phyloP scores from a whole-genome alignment of 352 stramenopile species.

The Nothophytophthora sp. region DNA sequence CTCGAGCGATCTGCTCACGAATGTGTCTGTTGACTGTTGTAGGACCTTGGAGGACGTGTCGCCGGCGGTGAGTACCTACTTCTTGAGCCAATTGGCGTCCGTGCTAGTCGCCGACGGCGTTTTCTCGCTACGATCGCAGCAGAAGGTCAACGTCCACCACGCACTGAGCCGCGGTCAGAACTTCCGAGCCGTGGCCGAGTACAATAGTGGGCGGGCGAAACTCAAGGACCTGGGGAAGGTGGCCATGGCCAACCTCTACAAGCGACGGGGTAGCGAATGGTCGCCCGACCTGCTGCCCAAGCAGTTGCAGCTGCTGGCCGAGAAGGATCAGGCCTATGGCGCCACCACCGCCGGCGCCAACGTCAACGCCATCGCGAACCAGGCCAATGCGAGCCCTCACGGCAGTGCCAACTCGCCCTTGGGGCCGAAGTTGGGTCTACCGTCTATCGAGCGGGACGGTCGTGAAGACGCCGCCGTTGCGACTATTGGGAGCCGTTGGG shows the following conservation, averaged over 20 bases:
- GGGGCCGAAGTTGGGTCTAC: too few species aligned
- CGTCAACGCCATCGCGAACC: slow-evolving; percentile 22
- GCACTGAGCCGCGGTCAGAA: slow-evolving; percentile 53
- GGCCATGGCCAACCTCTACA: slow-evolving; percentile 65
- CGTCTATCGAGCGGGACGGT: too few species aligned
- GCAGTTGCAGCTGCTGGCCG: slow-evolving; percentile 57
- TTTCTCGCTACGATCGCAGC: slow-evolving; percentile 46
- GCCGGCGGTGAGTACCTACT: slow-evolving; percentile 78
- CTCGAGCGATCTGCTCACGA: too few species aligned
- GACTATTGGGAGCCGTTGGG: too few species aligned
- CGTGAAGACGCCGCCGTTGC: too few species aligned
- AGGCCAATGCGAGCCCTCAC: background rate
- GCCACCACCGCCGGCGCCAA: slow-evolving; percentile 4
- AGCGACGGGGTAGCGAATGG: slow-evolving; percentile 71
- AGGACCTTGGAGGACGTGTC: slow-evolving; percentile 68
- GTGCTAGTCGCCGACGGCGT: slow-evolving; percentile 76
- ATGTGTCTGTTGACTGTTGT: slow-evolving; percentile 1
- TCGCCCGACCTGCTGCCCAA: slow-evolving; percentile 65
- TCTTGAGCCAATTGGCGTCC: slow-evolving; percentile 73
- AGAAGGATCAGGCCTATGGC: slow-evolving; percentile 20
- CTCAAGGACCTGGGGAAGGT: slow-evolving; percentile 61
- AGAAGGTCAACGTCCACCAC: slow-evolving; percentile 54
- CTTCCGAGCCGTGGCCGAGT: slow-evolving; percentile 62
- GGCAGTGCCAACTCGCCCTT: background rate
- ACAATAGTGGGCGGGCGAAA: slow-evolving; percentile 49